Conservation (phyloP, 2,329 filamentous ascomycete species). For the Pseudopithomyces maydicus region DNA sequence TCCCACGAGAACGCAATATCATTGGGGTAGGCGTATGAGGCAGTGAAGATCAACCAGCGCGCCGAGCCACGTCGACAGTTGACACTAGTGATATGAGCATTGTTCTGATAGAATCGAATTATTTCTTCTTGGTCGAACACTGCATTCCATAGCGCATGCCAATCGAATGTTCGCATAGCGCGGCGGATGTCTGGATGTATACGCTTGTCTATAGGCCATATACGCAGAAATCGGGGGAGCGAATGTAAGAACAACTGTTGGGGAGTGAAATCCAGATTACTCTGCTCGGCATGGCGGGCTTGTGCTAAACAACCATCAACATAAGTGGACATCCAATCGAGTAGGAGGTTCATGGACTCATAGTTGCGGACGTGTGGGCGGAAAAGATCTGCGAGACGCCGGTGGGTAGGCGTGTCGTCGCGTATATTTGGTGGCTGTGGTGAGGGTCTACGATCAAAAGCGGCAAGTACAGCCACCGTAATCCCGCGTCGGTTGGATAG, state of each 20-base stretch:
- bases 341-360: not conserved
- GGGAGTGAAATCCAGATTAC: not conserved
- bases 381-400: not conserved
- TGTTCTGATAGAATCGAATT: not conserved
- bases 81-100: not conserved
- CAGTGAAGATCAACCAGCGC: not conserved
- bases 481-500: too few species aligned
- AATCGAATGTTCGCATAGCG: not conserved
- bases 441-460: too few species aligned
- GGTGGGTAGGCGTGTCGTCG: not conserved
- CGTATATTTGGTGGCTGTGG: too few species aligned
- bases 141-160: not conserved
- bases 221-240: not conserved
- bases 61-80: not conserved
- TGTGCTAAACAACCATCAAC: not conserved
- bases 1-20: not conserved
- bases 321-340: not conserved
- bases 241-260: not conserved
- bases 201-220: not conserved
- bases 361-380: slow-evolving; percentile 1
- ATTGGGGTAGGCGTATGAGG: not conserved
- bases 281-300: not conserved
- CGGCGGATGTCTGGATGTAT: not conserved
- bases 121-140: not conserved
- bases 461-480: too few species aligned